Percentiles rank a stretch among this genome's conserved stretches.
phyloP scores from a whole-genome alignment of 805 yeast species.

The Ogataea angusta region DNA sequence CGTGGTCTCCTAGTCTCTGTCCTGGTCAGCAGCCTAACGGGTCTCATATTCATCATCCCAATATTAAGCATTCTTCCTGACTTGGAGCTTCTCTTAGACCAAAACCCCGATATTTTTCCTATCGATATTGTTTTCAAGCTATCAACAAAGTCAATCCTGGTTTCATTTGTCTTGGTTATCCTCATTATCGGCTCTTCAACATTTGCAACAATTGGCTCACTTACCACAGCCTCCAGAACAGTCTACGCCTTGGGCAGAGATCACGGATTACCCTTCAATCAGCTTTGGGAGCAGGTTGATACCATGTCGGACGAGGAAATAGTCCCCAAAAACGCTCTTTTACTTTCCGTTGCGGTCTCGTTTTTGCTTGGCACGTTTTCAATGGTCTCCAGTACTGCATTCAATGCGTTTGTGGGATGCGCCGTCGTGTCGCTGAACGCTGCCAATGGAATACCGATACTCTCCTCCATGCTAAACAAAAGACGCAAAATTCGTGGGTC shows the following conservation, averaged over 20 bases:
- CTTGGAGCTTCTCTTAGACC: constrained; percentile 49
- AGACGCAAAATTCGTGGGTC: constrained; percentile 64
- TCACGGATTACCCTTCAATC: constrained; percentile 68
- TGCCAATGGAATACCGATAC: constrained; percentile 74
- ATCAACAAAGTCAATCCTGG: constrained; percentile 63
- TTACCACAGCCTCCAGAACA: constrained; percentile 80
- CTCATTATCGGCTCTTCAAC: constrained; percentile 65
- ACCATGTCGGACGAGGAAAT: constrained; percentile 47
- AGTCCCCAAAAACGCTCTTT: constrained; percentile 68
- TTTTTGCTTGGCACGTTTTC: constrained; percentile 61
- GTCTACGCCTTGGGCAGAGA: constrained; percentile 82
- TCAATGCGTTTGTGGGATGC: constrained; percentile 81
- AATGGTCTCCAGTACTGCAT: constrained; percentile 66
- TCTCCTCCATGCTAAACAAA: constrained; percentile 56
- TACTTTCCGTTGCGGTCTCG: constrained; percentile 61
- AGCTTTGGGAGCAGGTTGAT: constrained; percentile 65
- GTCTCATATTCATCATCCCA: constrained; percentile 70
- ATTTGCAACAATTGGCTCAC: constrained; percentile 75
- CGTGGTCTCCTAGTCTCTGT: constrained; percentile 68
- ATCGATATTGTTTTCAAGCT: constrained; percentile 72
- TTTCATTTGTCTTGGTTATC: constrained; percentile 65
- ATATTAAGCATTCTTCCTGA: constrained; percentile 71
- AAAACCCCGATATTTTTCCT: constrained; percentile 69
- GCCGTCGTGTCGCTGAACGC: constrained; percentile 72
- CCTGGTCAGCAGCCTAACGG: constrained; percentile 60